Percentiles rank a stretch among this genome's conserved stretches.
Evolutionary conservation across 2,329 filamentous ascomycete species (phyloP).

Genomic region (Diplocarpon mali): DNA sequence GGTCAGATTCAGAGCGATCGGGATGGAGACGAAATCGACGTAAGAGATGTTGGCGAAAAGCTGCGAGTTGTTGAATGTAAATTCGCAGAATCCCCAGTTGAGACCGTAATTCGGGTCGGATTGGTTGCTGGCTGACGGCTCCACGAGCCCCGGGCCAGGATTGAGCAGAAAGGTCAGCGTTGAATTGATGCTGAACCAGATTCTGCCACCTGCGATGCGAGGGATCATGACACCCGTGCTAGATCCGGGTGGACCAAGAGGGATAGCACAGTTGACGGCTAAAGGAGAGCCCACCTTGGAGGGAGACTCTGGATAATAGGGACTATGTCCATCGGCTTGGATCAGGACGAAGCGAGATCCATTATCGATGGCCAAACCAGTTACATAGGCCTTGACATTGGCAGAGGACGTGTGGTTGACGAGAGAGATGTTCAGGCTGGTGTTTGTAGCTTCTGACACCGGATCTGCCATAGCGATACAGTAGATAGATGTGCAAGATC

Average conservation of each 20-base stretch:
- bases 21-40: slow-evolving; percentile 63
- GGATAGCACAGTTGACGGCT: slow-evolving; percentile 48
- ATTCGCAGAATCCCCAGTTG: slow-evolving; percentile 58
- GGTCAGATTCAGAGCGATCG: slow-evolving; percentile 44
- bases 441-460: neutral
- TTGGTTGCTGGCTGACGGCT: slow-evolving; percentile 60
- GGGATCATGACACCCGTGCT: slow-evolving; percentile 54
- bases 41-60: slow-evolving; percentile 61
- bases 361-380: slow-evolving; percentile 49
- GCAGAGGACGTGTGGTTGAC: slow-evolving; percentile 53
- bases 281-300: slow-evolving; percentile 38
- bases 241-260: slow-evolving; percentile 45
- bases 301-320: slow-evolving; percentile 53
- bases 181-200: slow-evolving; percentile 59
- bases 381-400: slow-evolving; percentile 58
- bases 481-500: neutral
- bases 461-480: neutral
- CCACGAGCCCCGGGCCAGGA: slow-evolving; percentile 56
- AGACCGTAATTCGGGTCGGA: slow-evolving; percentile 50
- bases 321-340: slow-evolving; percentile 51
- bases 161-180: slow-evolving; percentile 60
- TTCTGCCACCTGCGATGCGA: slow-evolving; percentile 56
- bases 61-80: slow-evolving; percentile 50
- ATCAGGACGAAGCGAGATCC: slow-evolving; percentile 51
- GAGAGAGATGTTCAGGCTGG: slow-evolving; percentile 44